Conservation (phyloP, 352 stramenopile genomes). For the Globisporangium carolinianum region DNA sequence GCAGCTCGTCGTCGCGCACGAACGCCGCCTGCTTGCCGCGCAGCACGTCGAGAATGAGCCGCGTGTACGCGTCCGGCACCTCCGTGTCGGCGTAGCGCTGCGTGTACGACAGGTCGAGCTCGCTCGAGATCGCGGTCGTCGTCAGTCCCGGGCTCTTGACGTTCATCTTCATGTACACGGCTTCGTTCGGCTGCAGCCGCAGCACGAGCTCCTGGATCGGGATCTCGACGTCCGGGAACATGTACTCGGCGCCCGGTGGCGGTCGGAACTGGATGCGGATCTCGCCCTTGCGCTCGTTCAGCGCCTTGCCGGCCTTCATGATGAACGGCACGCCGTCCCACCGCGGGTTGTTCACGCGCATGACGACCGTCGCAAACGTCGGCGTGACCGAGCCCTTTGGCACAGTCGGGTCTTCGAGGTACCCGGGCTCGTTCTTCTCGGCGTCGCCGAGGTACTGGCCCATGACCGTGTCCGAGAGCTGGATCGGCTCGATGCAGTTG, state of each 20-base stretch:
- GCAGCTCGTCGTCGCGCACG: slow-evolving; percentile 96
- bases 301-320: slow-evolving; percentile 97
- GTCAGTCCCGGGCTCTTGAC: slow-evolving; percentile 93
- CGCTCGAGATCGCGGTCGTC: slow-evolving; percentile 88
- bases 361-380: slow-evolving; percentile 89
- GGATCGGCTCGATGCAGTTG: slow-evolving; percentile 91
- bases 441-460: slow-evolving; percentile 93
- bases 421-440: slow-evolving; percentile 84
- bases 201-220: slow-evolving; percentile 96
- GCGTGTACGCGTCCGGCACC: slow-evolving; percentile 96
- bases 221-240: slow-evolving; percentile 88
- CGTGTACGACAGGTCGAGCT: slow-evolving; percentile 96
- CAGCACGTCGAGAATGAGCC: slow-evolving; percentile 96
- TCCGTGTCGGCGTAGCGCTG: slow-evolving; percentile 79
- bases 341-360: slow-evolving; percentile 93
- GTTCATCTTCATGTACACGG: slow-evolving; percentile 97
- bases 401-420: slow-evolving; percentile 95
- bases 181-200: slow-evolving; percentile 94
- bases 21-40: slow-evolving; percentile 94
- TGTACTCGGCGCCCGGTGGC: slow-evolving; percentile 80
- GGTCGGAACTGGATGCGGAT: slow-evolving; percentile 96
- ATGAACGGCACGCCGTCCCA: slow-evolving; percentile 98
- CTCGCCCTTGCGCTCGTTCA: slow-evolving; percentile 97
- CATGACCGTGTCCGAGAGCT: slow-evolving; percentile 92
- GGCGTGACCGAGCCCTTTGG: slow-evolving; percentile 88